A percentile compares a stretch with the other conserved stretches of the same genome.
phyloP scores from a whole-genome alignment of 2,329 filamentous ascomycete species.

The Apiospora phragmitis region DNA sequence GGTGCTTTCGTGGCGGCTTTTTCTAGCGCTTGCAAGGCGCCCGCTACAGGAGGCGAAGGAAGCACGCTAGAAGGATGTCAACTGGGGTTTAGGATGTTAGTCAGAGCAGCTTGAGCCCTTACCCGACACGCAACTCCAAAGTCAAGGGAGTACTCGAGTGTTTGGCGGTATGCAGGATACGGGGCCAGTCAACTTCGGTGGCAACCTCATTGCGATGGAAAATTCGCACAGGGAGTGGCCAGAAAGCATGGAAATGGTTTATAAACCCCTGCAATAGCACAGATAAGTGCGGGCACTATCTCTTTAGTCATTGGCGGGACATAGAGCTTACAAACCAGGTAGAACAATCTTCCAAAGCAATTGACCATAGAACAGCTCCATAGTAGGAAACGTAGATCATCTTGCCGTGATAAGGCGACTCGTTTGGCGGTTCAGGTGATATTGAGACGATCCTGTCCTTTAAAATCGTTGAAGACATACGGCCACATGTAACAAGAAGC shows the following conservation, averaged over 20 bases:
- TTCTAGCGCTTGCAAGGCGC: background rate
- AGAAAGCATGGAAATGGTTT: slow-evolving; percentile 26
- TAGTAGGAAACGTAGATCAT: slow-evolving; percentile 21
- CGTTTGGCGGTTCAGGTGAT: slow-evolving; percentile 18
- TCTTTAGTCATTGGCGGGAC: background rate
- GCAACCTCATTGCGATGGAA: slow-evolving; percentile 16
- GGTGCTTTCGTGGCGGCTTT: background rate
- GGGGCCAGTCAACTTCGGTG: slow-evolving; percentile 21
- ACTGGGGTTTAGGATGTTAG: no score
- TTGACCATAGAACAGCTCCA: slow-evolving; percentile 22
- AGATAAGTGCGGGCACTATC: background rate
- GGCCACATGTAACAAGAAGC: slow-evolving; percentile 24
- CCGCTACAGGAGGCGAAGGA: background rate
- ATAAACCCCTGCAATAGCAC: slow-evolving; percentile 21
- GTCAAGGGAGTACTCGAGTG: slow-evolving; percentile 18
- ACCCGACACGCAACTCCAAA: slow-evolving; percentile 22
- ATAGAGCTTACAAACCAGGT: slow-evolving; percentile 27
- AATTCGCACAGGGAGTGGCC: slow-evolving; percentile 23
- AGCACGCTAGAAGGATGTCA: no score
- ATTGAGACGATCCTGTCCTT: slow-evolving; percentile 17
- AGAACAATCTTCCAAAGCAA: slow-evolving; percentile 23
- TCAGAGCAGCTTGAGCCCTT: background rate
- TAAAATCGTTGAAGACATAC: slow-evolving; percentile 14
- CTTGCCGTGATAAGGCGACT: slow-evolving; percentile 14
- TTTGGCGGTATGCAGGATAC: slow-evolving; percentile 19